A percentile compares a stretch with the other conserved stretches of the same genome.
phyloP scores from a whole-genome alignment of 139 green algal species.

The Desmodesmus armatus region DNA sequence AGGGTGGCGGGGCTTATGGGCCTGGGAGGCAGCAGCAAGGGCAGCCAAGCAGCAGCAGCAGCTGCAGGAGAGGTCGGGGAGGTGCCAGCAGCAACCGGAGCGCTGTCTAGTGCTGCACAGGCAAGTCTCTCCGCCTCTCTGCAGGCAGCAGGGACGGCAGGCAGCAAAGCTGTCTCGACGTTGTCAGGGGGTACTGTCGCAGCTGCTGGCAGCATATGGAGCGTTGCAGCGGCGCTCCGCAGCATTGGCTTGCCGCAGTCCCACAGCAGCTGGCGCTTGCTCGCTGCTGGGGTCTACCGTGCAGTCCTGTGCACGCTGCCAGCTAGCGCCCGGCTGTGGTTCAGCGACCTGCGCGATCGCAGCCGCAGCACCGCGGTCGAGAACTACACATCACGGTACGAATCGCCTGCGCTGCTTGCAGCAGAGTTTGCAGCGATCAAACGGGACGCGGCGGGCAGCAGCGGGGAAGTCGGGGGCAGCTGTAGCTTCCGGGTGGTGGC shows the following conservation, averaged over 20 bases:
- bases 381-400: constrained; percentile 79
- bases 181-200: neutral
- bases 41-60: neutral
- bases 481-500: constrained; percentile 74
- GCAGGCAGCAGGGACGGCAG: neutral
- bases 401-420: constrained; percentile 84
- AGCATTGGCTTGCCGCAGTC: constrained; percentile 25
- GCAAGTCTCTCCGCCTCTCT: constrained; percentile 6
- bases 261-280: constrained; percentile 29
- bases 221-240: constrained; percentile 32
- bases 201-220: constrained; percentile 20
- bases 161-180: neutral
- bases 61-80: neutral
- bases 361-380: constrained; percentile 73
- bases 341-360: constrained; percentile 80
- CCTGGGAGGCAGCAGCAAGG: constrained; percentile 33
- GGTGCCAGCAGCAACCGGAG: neutral
- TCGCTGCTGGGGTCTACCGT: constrained; percentile 58
- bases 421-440: constrained; percentile 75
- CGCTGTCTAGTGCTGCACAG: constrained; percentile 9
- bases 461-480: constrained; percentile 27
- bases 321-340: constrained; percentile 84
- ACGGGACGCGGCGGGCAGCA: neutral
- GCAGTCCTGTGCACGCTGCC: constrained; percentile 81
- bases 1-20: constrained; percentile 34